Conservation (phyloP, 2,329 filamentous ascomycete species). For the Trichoderma gracile region DNA sequence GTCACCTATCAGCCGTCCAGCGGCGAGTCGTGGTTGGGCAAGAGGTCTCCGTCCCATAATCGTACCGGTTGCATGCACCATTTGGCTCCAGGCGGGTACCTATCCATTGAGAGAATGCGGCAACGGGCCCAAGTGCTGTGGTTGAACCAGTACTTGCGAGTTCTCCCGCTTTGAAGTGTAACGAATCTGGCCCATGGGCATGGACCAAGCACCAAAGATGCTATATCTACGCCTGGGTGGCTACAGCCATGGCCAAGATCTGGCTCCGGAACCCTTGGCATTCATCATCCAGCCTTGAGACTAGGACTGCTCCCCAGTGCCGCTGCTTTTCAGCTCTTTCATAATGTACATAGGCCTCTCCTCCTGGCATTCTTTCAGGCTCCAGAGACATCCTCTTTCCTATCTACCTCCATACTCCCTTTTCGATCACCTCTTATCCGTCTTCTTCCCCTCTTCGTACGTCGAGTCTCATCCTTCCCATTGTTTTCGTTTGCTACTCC, state of each 20-base stretch:
- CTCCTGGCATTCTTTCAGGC: not conserved
- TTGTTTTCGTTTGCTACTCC: no score
- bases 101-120: slow-evolving; percentile 3
- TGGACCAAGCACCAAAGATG: not conserved
- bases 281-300: slow-evolving; percentile 10
- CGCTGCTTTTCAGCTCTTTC: slow-evolving; percentile 10
- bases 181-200: not conserved
- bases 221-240: slow-evolving; percentile 24
- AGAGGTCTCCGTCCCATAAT: not conserved
- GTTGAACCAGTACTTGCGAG: not conserved
- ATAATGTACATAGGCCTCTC: slow-evolving; percentile 14
- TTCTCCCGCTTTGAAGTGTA: not conserved
- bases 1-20: not conserved
- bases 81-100: not conserved
- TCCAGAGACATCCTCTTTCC: not conserved
- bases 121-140: slow-evolving; percentile 7
- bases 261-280: slow-evolving; percentile 17
- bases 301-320: slow-evolving; percentile 12
- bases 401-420: not conserved
- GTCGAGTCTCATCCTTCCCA: no score
- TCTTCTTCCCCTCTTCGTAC: not conserved
- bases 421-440: not conserved
- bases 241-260: slow-evolving; percentile 24
- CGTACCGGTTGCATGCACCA: not conserved
- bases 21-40: slow-evolving; percentile 2